These are phyloP conservation scores for Olyra latifolia DNA, from an alignment of 176 grass and related monocot species.

Conservation along the genomic window DNA sequence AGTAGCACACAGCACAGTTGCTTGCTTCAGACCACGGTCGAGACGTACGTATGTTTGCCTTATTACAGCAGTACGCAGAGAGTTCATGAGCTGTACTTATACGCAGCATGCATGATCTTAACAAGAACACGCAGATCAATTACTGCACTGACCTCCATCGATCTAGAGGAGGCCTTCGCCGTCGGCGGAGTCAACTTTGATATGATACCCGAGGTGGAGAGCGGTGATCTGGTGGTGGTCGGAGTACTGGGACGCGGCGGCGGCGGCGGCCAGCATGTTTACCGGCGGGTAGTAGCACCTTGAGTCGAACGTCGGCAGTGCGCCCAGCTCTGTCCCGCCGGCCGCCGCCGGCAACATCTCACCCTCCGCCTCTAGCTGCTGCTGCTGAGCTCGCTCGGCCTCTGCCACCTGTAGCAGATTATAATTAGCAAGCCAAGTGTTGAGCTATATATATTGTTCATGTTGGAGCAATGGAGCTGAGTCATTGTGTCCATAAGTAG, in stretches of 20 bases:
- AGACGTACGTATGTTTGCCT: background rate
- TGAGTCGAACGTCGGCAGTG: slow-evolving; percentile 61
- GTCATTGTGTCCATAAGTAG: background rate
- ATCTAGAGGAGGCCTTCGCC: slow-evolving; percentile 61
- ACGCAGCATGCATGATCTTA: background rate
- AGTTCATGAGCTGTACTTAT: background rate
- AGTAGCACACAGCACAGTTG: background rate
- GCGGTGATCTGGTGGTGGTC: slow-evolving; percentile 56
- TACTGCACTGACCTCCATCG: background rate
- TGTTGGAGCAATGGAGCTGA: background rate
- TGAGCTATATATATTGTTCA: background rate
- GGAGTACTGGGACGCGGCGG: slow-evolving; percentile 30
- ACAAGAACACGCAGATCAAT: background rate
- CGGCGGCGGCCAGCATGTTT: slow-evolving; percentile 42
- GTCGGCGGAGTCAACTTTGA: slow-evolving; percentile 49
- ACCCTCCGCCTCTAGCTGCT: background rate
- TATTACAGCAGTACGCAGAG: background rate
- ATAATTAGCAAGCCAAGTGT: background rate
- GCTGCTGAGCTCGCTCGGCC: slow-evolving; percentile 47
- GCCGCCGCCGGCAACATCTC: slow-evolving; percentile 16
- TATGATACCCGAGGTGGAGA: slow-evolving; percentile 79
- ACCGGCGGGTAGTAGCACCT: slow-evolving; percentile 63
- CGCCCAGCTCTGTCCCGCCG: slow-evolving; percentile 47
- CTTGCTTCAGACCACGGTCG: background rate
- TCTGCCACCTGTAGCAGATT: slow-evolving; percentile 49